Evolutionary conservation across 176 grass and related monocot species (phyloP).

Genomic region (Carex myosuroides): DNA sequence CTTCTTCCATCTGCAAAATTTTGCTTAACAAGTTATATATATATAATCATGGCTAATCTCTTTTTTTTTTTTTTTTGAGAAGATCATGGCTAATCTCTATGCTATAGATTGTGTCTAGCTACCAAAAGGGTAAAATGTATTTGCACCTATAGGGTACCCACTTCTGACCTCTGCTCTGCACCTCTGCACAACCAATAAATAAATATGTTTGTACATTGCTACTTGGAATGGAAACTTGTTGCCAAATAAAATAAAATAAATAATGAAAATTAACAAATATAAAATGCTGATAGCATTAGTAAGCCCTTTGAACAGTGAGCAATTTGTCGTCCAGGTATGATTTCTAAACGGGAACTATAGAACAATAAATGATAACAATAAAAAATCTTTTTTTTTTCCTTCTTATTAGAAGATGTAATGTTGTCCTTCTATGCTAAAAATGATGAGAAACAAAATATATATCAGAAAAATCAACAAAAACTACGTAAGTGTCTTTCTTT

Average conservation of each 20-base stretch:
- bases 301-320: neutral
- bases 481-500: neutral
- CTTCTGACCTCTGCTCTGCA: neutral
- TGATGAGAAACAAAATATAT: neutral
- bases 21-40: neutral
- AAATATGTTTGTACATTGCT: constrained; percentile 1
- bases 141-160: neutral
- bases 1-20: constrained; percentile 78
- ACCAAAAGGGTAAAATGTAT: neutral
- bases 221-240: neutral
- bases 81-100: neutral
- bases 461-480: neutral
- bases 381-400: neutral
- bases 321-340: neutral
- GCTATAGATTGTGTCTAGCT: neutral
- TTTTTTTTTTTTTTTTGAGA: no score
- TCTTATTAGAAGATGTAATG: neutral
- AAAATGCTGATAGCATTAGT: neutral
- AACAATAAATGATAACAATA: neutral
- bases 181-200: neutral
- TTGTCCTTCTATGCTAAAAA: neutral
- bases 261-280: no score
- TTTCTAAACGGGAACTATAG: neutral
- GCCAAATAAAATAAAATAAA: neutral
- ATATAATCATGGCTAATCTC: neutral